Percentiles rank a stretch among this genome's conserved stretches.
These are phyloP conservation scores for Endocladia muricata DNA, from an alignment of 31 red algal species.

Conservation along the genomic window DNA sequence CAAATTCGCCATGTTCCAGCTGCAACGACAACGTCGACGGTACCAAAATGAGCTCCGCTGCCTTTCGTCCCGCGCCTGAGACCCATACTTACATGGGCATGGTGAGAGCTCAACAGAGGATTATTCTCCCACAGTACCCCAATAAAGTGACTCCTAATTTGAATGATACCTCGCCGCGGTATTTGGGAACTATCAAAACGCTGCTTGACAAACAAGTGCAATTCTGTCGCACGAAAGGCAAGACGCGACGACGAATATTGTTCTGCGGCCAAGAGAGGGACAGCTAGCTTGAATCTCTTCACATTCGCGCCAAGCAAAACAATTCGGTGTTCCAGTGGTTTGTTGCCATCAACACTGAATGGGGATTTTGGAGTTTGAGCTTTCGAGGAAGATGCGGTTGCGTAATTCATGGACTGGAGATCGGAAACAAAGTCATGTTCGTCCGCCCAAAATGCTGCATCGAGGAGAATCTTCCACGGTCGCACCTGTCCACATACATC, in stretches of 20 bases:
- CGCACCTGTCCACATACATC: conserved; percentile 57
- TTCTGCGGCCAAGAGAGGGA: conserved; percentile 53
- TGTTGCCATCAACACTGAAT: neutral
- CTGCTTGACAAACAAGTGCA: conserved; percentile 47
- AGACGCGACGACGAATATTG: conserved; percentile 52
- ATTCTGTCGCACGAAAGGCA: conserved; percentile 54
- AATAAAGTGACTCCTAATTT: conserved; percentile 62
- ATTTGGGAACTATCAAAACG: conserved; percentile 42
- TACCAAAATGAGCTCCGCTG: conserved; percentile 43
- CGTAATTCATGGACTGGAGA: conserved; percentile 65
- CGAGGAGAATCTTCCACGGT: conserved; percentile 55
- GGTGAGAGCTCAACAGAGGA: conserved; percentile 58
- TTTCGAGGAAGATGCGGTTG: conserved; percentile 30
- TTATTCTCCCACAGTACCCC: conserved; percentile 66
- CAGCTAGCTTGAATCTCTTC: conserved; percentile 58
- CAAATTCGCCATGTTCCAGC: conserved; percentile 72
- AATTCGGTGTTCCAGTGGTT: conserved; percentile 41
- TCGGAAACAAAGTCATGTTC: conserved; percentile 77
- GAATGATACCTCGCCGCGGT: conserved; percentile 35
- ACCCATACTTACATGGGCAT: conserved; percentile 51
- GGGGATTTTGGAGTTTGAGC: conserved; percentile 9
- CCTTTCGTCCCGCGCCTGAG: conserved; percentile 15
- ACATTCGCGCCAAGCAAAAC: conserved; percentile 57
- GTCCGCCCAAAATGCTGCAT: conserved; percentile 75
- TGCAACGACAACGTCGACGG: conserved; percentile 34